A percentile compares a stretch with the other conserved stretches of the same genome.
Conservation (phyloP, 768 basidiomycete species). For the Pholiota molesta region DNA sequence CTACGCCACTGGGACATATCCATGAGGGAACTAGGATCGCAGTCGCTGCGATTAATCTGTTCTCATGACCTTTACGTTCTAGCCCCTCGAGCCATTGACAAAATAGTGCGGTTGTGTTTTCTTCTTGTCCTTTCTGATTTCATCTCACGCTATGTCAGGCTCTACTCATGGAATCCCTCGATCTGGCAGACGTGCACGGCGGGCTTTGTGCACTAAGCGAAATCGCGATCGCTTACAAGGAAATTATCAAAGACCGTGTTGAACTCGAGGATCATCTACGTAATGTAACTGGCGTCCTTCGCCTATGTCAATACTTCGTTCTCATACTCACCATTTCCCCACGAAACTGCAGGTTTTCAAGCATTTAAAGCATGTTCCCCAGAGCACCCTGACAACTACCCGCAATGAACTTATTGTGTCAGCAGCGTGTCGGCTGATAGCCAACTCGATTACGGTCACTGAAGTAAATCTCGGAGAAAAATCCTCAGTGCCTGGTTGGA, state of each 20-base stretch:
- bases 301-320: not conserved
- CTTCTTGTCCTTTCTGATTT: conserved; percentile 2
- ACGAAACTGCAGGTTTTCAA: conserved; percentile 61
- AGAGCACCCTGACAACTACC: conserved; percentile 59
- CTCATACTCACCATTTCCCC: conserved; percentile 5
- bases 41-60: conserved; percentile 73
- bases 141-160: conserved; percentile 40
- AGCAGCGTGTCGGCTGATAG: conserved; percentile 74
- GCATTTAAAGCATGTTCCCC: conserved; percentile 57
- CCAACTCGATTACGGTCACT: conserved; percentile 58
- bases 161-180: conserved; percentile 60
- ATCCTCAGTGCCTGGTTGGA: conserved; percentile 63
- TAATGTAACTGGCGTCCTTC: conserved; percentile 42
- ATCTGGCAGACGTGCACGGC: conserved; percentile 79
- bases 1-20: conserved; percentile 87
- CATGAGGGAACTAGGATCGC: conserved; percentile 78
- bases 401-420: conserved; percentile 73
- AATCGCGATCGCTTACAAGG: conserved; percentile 62
- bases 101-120: conserved; percentile 50
- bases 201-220: conserved; percentile 75
- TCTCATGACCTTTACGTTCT: conserved; percentile 56
- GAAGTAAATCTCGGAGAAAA: conserved; percentile 48
- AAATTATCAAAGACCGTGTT: conserved; percentile 29
- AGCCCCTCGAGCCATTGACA: conserved; percentile 49
- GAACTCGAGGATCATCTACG: conserved; percentile 40